These are phyloP conservation scores for Carnegiea gigantea DNA, from an alignment of 179 eudicot species.

Conservation along the genomic window DNA sequence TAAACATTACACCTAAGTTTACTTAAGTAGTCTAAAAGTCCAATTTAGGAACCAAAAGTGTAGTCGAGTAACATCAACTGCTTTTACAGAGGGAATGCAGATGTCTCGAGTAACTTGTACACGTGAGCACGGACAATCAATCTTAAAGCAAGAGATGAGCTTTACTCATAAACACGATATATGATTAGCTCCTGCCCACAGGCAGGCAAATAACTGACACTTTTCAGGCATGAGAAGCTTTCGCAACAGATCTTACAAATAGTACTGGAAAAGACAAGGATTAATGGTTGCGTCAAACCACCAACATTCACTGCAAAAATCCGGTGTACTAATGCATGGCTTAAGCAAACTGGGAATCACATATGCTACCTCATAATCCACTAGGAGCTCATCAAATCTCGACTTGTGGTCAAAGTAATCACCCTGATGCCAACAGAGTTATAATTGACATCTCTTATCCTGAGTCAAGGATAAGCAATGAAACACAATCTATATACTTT, in stretches of 20 bases:
- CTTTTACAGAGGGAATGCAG: not conserved
- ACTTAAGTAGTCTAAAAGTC: not conserved
- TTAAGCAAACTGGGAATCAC: not conserved
- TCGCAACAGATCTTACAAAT: not conserved
- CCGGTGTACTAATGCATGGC: not conserved
- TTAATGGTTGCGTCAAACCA: not conserved
- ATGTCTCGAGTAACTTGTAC: not conserved
- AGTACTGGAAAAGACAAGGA: not conserved
- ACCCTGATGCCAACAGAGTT: not conserved
- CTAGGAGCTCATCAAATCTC: not conserved
- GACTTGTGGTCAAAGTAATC: not conserved
- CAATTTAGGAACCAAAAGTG: too few relatives aligned
- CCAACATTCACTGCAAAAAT: not conserved
- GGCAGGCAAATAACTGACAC: not conserved
- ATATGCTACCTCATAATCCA: not conserved
- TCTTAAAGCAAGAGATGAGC: too few relatives aligned
- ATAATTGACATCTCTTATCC: not conserved
- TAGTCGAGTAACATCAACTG: not conserved
- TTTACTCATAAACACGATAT: not conserved
- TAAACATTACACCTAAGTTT: not conserved
- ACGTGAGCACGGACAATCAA: not conserved
- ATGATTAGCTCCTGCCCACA: slow-evolving; percentile 4
- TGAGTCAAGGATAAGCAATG: not conserved
- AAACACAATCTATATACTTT: not conserved
- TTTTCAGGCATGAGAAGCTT: not conserved